These are phyloP conservation scores for Pseudogymnoascus pannorum DNA, from an alignment of 2,329 filamentous ascomycete species.

Conservation along the genomic window DNA sequence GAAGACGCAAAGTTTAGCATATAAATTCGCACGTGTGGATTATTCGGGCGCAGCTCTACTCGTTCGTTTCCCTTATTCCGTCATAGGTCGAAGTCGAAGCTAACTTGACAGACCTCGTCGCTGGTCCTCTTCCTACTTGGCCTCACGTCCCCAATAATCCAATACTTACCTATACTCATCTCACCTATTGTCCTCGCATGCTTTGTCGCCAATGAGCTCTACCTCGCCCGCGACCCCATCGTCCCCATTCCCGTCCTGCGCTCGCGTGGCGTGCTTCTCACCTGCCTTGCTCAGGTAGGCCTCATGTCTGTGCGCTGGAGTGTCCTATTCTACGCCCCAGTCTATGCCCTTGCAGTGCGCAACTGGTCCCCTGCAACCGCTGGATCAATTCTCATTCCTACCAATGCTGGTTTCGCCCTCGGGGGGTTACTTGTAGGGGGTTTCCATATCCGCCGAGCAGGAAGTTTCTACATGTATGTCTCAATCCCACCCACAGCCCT, in stretches of 20 bases:
- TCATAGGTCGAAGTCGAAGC: background rate
- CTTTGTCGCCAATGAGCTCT: conserved; percentile 57
- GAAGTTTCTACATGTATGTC: conserved; percentile 61
- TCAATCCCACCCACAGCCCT: background rate
- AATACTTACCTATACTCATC: conserved; percentile 50
- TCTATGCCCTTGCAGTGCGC: conserved; percentile 71
- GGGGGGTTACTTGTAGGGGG: conserved; percentile 68
- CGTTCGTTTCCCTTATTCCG: conserved; percentile 34
- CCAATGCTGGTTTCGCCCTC: conserved; percentile 69
- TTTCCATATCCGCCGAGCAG: conserved; percentile 65
- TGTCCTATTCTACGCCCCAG: conserved; percentile 72
- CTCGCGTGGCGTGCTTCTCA: conserved; percentile 63
- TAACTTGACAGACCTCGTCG: conserved; percentile 42
- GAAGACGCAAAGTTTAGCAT: conserved; percentile 31
- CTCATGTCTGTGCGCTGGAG: conserved; percentile 78
- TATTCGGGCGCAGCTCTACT: conserved; percentile 65
- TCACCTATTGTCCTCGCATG: conserved; percentile 45
- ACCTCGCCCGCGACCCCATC: conserved; percentile 60
- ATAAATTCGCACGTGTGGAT: conserved; percentile 61
- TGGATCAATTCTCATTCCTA: conserved; percentile 71
- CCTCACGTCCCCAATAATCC: conserved; percentile 56
- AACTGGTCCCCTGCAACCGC: conserved; percentile 62
- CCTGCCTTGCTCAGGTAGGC: conserved; percentile 66
- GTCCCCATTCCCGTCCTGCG: conserved; percentile 64
- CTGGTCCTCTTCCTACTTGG: conserved; percentile 68